Conservation (phyloP, 306 rosid species). For the Cucurbita maxima region DNA sequence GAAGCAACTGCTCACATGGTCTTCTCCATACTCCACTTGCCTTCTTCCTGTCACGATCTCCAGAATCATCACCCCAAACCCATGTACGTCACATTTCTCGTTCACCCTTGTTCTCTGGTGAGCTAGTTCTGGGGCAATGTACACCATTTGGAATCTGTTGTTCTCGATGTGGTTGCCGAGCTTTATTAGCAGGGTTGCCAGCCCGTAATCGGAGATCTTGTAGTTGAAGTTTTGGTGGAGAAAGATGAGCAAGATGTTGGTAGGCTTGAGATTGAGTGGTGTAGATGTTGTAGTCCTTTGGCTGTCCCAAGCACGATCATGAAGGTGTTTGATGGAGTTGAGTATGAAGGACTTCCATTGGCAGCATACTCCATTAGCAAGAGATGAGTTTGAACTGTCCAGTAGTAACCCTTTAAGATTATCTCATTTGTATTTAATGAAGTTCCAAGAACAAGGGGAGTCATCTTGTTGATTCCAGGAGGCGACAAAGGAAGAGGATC, state of each 20-base stretch:
- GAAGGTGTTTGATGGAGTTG: conserved; percentile 40
- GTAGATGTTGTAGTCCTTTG: too few relatives aligned
- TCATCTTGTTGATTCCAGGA: conserved; percentile 88
- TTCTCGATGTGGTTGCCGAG: too few relatives aligned
- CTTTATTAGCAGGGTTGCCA: too few relatives aligned
- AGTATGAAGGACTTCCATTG: conserved; percentile 43
- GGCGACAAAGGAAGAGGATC: conserved; percentile 28
- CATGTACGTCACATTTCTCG: too few relatives aligned
- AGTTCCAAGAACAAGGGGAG: conserved; percentile 65
- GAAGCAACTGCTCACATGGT: conserved; percentile 18
- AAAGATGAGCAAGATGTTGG: too few relatives aligned
- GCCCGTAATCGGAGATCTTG: too few relatives aligned
- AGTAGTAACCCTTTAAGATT: conserved; percentile 42
- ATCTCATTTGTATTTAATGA: conserved; percentile 48
- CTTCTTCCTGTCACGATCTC: conserved; percentile 61
- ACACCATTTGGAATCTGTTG: conserved; percentile 53
- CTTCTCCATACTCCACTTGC: conserved; percentile 60
- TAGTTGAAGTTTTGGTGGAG: too few relatives aligned
- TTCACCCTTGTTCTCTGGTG: conserved; percentile 70
- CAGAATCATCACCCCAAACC: conserved; percentile 54
- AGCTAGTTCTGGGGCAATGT: conserved; percentile 55
- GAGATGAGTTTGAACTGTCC: conserved; percentile 54
- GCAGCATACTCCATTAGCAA: conserved; percentile 41
- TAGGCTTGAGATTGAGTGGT: too few relatives aligned
- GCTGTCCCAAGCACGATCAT: too few relatives aligned